Evolutionary conservation across 2,329 filamentous ascomycete genomes (phyloP), one percentile per base, ranked within the genome.

Genomic region (Neonectria faginata): DNA sequence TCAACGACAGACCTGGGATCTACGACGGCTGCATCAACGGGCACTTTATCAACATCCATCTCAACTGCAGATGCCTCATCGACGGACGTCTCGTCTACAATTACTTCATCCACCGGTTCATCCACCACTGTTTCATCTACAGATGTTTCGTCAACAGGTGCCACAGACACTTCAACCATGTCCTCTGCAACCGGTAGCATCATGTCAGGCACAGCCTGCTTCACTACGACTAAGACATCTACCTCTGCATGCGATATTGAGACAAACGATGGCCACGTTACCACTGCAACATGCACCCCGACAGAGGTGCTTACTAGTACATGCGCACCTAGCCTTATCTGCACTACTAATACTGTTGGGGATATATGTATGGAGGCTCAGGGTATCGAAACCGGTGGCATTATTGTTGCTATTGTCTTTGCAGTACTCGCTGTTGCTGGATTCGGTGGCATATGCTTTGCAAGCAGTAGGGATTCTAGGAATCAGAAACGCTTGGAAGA

Each of bases 341-440:
- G 61, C 29, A 64, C 61, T 5, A 59, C 56, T 20, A 52, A 60
- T 18, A 44, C 33, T 7, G 29, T n/a, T 2, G 56, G 42, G 3
- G 61, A 64, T 22, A 51, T 64, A 12, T 64, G 56, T 36, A 64
- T 64, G 56, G 57, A 41, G 36, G 16, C 31, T 12, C 33, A 31
- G 27, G 48, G 52, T 2, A 64, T 64, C 8, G n/a, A 56, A 18
- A 64, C 61, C 1, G 61, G 36, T 3, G 61, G 61, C 14, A 60
- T 64, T 12, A 14, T 64, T 22, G 55, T 64, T 14, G 56, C 51
- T 5, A 41, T 64, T 2, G 36, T 64, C 1, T 51, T 64, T 41
- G 50, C 20, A 0, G 16, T 42, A 2, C 12, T 39, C 12, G 41
- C n/a, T 10, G 2, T 60, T 7, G 45, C 36, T 7, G 39, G 58